Conservation (phyloP, 495 filamentous ascomycete genomes). For the Hyaloscypha bicolor region DNA sequence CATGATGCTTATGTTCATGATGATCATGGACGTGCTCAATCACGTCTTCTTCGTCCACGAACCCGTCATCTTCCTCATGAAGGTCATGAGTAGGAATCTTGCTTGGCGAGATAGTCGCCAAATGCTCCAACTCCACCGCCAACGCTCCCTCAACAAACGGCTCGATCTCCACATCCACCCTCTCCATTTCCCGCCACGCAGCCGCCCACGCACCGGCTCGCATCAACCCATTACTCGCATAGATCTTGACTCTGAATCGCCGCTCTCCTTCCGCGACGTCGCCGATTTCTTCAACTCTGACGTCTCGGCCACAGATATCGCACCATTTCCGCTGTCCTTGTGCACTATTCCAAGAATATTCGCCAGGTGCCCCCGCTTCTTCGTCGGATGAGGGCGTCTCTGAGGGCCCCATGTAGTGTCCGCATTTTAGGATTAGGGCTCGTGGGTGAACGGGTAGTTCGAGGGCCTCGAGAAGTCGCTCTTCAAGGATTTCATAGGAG, state of each 20-base stretch:
- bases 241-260: conserved; percentile 85
- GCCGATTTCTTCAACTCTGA: conserved; percentile 37
- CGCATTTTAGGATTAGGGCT: conserved; percentile 75
- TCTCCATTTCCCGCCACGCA: conserved; percentile 96
- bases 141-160: conserved; percentile 52
- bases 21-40: conserved; percentile 13
- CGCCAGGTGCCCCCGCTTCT: conserved; percentile 41
- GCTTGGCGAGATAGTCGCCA: conserved; percentile 37
- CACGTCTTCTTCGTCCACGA: conserved; percentile 32
- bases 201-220: conserved; percentile 88
- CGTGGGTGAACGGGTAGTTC: conserved; percentile 66
- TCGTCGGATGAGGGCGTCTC: conserved; percentile 44
- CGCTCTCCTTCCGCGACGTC: conserved; percentile 37
- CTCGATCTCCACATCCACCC: conserved; percentile 90
- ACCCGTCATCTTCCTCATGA: conserved; percentile 34
- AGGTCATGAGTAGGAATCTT: conserved; percentile 26
- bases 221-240: conserved; percentile 93
- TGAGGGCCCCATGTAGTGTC: conserved; percentile 64
- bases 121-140: conserved; percentile 46
- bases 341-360: conserved; percentile 31
- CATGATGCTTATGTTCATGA: neutral
- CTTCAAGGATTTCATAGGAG: conserved; percentile 90
- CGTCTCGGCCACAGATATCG: conserved; percentile 57
- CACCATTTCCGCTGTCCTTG: conserved; percentile 58
- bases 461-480: conserved; percentile 84